phyloP scores from a whole-genome alignment of 2,329 filamentous ascomycete genomes.

The Neoarthrinium moseri region DNA sequence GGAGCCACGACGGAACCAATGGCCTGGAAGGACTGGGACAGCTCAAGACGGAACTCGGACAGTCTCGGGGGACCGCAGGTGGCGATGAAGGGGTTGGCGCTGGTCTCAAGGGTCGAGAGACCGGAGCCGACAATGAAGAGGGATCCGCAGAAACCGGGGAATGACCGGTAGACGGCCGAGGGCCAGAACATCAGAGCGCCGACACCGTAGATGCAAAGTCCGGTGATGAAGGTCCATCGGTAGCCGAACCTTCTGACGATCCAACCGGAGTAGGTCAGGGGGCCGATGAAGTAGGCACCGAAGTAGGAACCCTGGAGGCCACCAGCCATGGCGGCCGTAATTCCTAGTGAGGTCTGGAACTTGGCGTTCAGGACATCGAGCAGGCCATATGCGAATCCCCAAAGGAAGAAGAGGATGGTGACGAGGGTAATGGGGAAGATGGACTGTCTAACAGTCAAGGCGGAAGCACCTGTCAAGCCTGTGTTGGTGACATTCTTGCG shows the following conservation, averaged over 20 bases:
- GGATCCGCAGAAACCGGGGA: conserved; percentile 6
- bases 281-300: conserved; percentile 39
- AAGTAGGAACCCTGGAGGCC: conserved; percentile 53
- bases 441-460: conserved; percentile 2
- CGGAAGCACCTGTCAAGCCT: conserved; percentile 5
- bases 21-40: conserved; percentile 8
- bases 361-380: conserved; percentile 8
- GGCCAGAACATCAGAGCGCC: conserved; percentile 9
- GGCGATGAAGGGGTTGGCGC: conserved; percentile 9
- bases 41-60: conserved; percentile 9
- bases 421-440: conserved; percentile 7
- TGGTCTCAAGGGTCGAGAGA: conserved; percentile 9
- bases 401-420: conserved; percentile 13
- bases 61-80: conserved; percentile 8
- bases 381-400: conserved; percentile 12
- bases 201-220: conserved; percentile 6
- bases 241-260: conserved; percentile 66
- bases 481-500: conserved; percentile 5
- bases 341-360: conserved; percentile 39
- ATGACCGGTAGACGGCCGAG: conserved; percentile 7
- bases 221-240: conserved; percentile 66
- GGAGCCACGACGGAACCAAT: conserved; percentile 7
- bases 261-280: conserved; percentile 40
- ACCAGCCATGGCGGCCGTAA: conserved; percentile 41
- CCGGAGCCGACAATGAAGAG: conserved; percentile 8